A percentile compares a stretch with the other conserved stretches of the same genome.
These are phyloP conservation scores for Aspergillus texensis DNA, from an alignment of 2,329 filamentous ascomycete genomes.

Conservation along the genomic window DNA sequence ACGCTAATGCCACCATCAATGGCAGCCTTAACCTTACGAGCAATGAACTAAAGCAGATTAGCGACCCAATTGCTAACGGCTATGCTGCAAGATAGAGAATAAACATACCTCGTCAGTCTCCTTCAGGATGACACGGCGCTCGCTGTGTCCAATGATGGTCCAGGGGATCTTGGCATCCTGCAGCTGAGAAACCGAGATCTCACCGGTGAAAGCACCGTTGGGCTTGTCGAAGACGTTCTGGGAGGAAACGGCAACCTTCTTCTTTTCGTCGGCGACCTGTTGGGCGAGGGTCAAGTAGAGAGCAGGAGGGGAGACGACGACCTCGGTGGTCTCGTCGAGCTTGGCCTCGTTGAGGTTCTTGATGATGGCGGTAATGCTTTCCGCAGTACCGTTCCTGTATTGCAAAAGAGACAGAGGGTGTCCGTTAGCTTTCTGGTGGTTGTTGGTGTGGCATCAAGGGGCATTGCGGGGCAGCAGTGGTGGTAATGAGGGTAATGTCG, in stretches of 20 bases:
- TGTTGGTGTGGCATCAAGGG: slow-evolving; percentile 19
- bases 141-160: slow-evolving; percentile 91
- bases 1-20: slow-evolving; percentile 84
- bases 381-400: slow-evolving; percentile 85
- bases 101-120: slow-evolving; percentile 71
- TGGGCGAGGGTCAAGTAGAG: slow-evolving; percentile 89
- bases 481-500: slow-evolving; percentile 34
- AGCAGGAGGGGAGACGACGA: slow-evolving; percentile 87
- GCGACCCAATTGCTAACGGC: slow-evolving; percentile 4
- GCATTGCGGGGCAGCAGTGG: slow-evolving; percentile 26
- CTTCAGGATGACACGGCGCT: slow-evolving; percentile 85
- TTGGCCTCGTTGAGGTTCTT: slow-evolving; percentile 83
- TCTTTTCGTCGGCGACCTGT: slow-evolving; percentile 71
- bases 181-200: slow-evolving; percentile 90
- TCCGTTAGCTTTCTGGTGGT: slow-evolving; percentile 11
- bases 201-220: slow-evolving; percentile 94
- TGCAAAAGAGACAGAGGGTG: slow-evolving; percentile 30
- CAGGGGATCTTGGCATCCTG: slow-evolving; percentile 86
- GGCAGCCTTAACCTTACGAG: slow-evolving; percentile 91
- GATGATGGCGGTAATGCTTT: slow-evolving; percentile 89
- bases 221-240: slow-evolving; percentile 99
- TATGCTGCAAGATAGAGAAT: too few relatives aligned
- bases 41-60: slow-evolving; percentile 62
- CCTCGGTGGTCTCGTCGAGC: slow-evolving; percentile 69
- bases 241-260: slow-evolving; percentile 76